phyloP scores from a whole-genome alignment of 164 flowering plant genomes.

The Liriodendron chinense region DNA sequence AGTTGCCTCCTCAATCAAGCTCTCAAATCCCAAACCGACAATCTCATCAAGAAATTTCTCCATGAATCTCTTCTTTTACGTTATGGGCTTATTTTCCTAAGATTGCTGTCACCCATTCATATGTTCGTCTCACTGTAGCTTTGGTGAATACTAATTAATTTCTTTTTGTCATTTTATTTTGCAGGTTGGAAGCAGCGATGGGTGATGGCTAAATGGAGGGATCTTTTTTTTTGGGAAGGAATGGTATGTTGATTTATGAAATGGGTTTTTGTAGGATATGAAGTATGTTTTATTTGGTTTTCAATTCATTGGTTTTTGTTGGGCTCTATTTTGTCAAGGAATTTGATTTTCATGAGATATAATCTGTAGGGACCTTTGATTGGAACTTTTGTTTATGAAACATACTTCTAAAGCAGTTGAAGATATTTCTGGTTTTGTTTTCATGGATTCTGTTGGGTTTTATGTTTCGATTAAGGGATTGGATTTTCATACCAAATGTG shows the following conservation, averaged over 20 bases:
- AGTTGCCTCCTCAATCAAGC: conserved; percentile 20
- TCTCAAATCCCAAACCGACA: too few relatives aligned
- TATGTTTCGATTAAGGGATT: neutral
- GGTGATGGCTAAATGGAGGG: too few relatives aligned
- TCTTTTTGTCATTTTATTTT: too few relatives aligned
- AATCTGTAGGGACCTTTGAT: neutral
- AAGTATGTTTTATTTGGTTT: neutral
- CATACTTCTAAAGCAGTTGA: neutral
- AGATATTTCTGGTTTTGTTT: neutral
- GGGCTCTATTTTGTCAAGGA: neutral
- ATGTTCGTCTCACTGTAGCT: too few relatives aligned
- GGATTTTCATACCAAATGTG: neutral
- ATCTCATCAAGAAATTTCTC: too few relatives aligned
- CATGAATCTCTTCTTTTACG: too few relatives aligned
- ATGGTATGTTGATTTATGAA: neutral
- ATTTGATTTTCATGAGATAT: neutral
- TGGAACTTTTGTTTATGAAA: neutral
- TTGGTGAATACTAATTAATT: too few relatives aligned
- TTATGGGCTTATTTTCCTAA: too few relatives aligned
- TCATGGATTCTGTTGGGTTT: neutral
- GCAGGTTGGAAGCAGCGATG: too few relatives aligned
- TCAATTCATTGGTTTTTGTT: neutral
- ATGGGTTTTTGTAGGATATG: neutral
- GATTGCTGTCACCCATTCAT: too few relatives aligned
- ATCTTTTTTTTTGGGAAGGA: neutral